phyloP scores from a whole-genome alignment of 208 protist genomes.

The Borovskyia barvae region DNA sequence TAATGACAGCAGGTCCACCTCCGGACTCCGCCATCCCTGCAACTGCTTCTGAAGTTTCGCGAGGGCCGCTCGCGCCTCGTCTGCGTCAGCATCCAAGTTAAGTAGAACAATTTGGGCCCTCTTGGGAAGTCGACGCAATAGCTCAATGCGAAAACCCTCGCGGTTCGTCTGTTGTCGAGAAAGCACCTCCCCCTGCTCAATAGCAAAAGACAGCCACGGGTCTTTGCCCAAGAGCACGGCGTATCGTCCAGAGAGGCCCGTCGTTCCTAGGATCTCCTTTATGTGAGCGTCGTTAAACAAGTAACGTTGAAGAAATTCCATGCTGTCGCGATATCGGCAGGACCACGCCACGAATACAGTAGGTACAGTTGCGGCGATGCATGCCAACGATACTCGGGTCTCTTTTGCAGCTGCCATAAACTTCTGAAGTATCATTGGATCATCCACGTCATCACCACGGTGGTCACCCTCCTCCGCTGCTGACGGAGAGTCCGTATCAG shows the following conservation, averaged over 20 bases:
- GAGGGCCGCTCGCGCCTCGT: conserved; percentile 28
- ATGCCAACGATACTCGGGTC: conserved; percentile 53
- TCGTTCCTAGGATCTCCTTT: conserved; percentile 18
- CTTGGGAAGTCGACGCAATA: conserved; percentile 40
- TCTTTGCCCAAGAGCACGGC: conserved; percentile 40
- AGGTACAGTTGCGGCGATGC: conserved; percentile 49
- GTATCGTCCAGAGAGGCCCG: conserved; percentile 24
- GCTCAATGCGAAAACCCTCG: conserved; percentile 19
- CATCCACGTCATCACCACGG: background rate
- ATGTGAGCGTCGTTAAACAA: conserved; percentile 58
- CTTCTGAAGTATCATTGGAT: conserved; percentile 13
- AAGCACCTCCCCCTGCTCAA: conserved; percentile 40
- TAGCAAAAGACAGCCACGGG: conserved; percentile 65
- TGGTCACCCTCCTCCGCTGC: background rate
- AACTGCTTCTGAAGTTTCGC: conserved; percentile 28
- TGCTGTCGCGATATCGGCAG: conserved; percentile 42
- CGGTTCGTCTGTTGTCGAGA: conserved; percentile 11
- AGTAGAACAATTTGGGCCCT: conserved; percentile 83
- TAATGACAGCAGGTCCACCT: conserved; percentile 70
- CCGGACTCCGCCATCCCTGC: conserved; percentile 52
- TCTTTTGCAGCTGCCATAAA: conserved; percentile 57
- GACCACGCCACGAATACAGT: conserved; percentile 83
- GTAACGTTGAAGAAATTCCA: conserved; percentile 58
- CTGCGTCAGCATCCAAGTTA: conserved; percentile 68
- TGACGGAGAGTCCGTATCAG: background rate